Conservation (phyloP, 2,329 filamentous ascomycete genomes). For the Aspergillus calidoustus region DNA sequence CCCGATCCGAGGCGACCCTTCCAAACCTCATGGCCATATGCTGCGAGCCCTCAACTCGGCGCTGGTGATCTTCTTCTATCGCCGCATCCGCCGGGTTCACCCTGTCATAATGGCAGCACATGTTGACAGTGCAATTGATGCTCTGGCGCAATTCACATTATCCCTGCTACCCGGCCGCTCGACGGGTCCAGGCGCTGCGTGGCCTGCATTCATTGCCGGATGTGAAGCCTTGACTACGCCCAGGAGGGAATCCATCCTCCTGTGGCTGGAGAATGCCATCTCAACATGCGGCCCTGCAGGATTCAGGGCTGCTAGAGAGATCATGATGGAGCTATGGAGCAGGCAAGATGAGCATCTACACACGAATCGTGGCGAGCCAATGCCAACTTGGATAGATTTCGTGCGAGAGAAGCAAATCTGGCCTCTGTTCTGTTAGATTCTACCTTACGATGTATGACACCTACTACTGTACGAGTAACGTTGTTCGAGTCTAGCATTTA, state of each 20-base stretch:
- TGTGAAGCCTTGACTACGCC: conserved; percentile 39
- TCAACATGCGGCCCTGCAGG: conserved; percentile 29
- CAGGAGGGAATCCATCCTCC: conserved; percentile 28
- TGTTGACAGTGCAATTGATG: conserved; percentile 41
- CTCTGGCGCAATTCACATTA: conserved; percentile 37
- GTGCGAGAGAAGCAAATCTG: conserved; percentile 30
- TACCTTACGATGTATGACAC: not conserved
- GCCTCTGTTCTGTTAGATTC: conserved; percentile 34
- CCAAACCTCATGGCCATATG: conserved; percentile 37
- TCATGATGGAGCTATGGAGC: conserved; percentile 36
- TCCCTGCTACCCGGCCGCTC: conserved; percentile 23
- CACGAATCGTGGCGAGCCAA: conserved; percentile 25
- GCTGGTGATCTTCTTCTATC: conserved; percentile 50
- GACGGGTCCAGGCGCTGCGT: conserved; percentile 36
- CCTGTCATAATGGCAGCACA: conserved; percentile 45
- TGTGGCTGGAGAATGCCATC: conserved; percentile 32
- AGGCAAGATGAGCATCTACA: conserved; percentile 33
- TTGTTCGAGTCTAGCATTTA: not conserved
- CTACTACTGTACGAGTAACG: not conserved
- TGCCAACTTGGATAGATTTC: conserved; percentile 37
- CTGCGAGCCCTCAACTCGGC: conserved; percentile 46
- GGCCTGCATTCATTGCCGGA: conserved; percentile 49
- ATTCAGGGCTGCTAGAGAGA: conserved; percentile 31
- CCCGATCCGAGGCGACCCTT: conserved; percentile 19
- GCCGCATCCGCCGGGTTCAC: conserved; percentile 46